Base-by-base conservation (phyloP, 2,329 filamentous ascomycete species). In the Colletotrichum plurivorum region DNA sequence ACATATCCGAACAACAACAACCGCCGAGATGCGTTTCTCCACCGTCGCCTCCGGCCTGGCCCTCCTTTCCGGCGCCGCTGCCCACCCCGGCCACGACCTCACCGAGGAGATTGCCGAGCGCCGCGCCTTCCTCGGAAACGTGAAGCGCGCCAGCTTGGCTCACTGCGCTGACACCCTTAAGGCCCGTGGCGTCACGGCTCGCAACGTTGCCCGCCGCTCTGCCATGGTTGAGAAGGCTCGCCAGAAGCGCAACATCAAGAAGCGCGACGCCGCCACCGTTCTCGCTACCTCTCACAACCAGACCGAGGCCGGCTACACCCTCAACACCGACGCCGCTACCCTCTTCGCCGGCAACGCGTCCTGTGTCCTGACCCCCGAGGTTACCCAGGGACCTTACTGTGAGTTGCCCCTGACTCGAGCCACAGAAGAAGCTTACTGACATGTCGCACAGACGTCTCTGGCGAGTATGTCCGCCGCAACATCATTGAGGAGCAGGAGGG, bases 1-100 rank as follows among this genome's bases (percentile, higher is more conserved):
- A 61, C 39, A 36, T 36, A 3, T 9, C 31, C 31, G 25, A 27
- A n/a, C 36, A 53, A 22, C 36, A 53, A 22, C 45, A 41, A 43
- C 15, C 61, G 20, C 49, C 31, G 13, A 41, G 0, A 69, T 69
- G 65, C 65, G 69, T 53, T 64, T 69, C 46, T 60, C 69, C 13
- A 60, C 66, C 53, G 54, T 70, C 36, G 63, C 68, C 45, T 62
- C 68, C 31, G 58, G 64, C 68, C 15, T 70, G 2, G 58, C 68
- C 57, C 68, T 70, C n/a, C 63, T 70, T 22, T 70, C 64, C 49
- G 22, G 55, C 43, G 62, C 43, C 55, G 52, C 54, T n/a, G 83
- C 83, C 20, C 84, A 88, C 68, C 85, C 85, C 1, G 85, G 85
- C 69, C 84, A 87, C 69, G 81, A 87, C 59, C 69, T 84, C 46